Evolutionary conservation across 176 grass and related monocot genomes (phyloP).

Genomic region (Bothriochloa decipiens): DNA sequence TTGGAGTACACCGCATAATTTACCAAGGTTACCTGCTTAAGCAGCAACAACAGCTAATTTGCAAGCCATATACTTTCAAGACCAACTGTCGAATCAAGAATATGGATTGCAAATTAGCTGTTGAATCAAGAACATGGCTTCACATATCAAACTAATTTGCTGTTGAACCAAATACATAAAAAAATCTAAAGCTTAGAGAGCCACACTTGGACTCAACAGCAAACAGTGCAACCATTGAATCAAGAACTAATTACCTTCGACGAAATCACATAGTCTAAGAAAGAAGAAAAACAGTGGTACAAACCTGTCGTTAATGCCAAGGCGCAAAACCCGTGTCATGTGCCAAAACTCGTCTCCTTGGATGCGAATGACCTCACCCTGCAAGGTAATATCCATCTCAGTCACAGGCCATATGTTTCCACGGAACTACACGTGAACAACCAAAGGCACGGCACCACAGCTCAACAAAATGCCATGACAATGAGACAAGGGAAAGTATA

Average conservation of each 20-base stretch:
- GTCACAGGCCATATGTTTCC: not conserved
- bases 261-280: not conserved
- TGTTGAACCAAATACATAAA: not conserved
- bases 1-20: not conserved
- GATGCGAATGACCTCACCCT: slow-evolving; percentile 85
- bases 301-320: slow-evolving; percentile 70
- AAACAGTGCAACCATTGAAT: not conserved
- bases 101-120: not conserved
- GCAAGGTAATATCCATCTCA: not conserved
- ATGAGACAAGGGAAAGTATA: not conserved
- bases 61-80: not conserved
- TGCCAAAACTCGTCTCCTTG: slow-evolving; percentile 97
- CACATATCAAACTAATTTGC: too few species aligned
- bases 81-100: too few species aligned
- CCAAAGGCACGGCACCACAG: not conserved
- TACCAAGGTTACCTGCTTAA: not conserved
- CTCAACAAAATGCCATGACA: slow-evolving; percentile 9
- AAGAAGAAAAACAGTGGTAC: slow-evolving; percentile 20
- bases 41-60: not conserved
- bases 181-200: not conserved
- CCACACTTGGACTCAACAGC: not conserved
- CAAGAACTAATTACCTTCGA: not conserved
- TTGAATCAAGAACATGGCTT: not conserved
- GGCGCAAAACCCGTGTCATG: slow-evolving; percentile 84
- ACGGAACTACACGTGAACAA: not conserved